phyloP scores from a whole-genome alignment of 202 grass and related monocot species.

The Schoenoplectus triqueter region DNA sequence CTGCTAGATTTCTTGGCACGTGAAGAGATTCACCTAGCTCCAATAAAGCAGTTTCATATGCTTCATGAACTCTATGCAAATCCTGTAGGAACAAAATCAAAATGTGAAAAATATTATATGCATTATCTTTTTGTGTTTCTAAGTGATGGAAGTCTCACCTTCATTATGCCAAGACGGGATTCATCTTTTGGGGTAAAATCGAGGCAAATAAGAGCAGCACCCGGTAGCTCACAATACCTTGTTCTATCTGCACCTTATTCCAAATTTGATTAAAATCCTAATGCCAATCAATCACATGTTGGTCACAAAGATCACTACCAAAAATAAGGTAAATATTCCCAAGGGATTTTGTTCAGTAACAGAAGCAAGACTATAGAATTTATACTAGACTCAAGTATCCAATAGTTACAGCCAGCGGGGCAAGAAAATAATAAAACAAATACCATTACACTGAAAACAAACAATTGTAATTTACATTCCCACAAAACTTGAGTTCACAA shows the following conservation, averaged over 20 bases:
- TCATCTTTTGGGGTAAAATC: conserved; percentile 68
- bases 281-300: conserved; percentile 7
- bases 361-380: conserved; percentile 19
- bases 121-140: conserved; percentile 27
- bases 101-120: conserved; percentile 19
- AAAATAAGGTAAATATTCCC: conserved; percentile 31
- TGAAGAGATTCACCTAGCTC: conserved; percentile 84
- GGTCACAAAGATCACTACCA: conserved; percentile 33
- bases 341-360: neutral
- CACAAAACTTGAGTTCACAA: neutral
- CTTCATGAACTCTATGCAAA: conserved; percentile 66
- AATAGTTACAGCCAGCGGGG: neutral
- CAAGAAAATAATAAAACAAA: neutral
- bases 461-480: neutral
- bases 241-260: conserved; percentile 53
- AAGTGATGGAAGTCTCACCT: conserved; percentile 49
- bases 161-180: conserved; percentile 52
- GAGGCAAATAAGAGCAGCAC: conserved; percentile 73
- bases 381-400: neutral
- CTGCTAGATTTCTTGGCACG: conserved; percentile 75
- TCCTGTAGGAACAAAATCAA: conserved; percentile 53
- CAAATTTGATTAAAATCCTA: conserved; percentile 17
- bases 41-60: conserved; percentile 75
- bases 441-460: neutral
- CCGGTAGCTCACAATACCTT: conserved; percentile 57